phyloP scores from a whole-genome alignment of 129 eudicot species.

The Rutidosis leptorrhynchoides region DNA sequence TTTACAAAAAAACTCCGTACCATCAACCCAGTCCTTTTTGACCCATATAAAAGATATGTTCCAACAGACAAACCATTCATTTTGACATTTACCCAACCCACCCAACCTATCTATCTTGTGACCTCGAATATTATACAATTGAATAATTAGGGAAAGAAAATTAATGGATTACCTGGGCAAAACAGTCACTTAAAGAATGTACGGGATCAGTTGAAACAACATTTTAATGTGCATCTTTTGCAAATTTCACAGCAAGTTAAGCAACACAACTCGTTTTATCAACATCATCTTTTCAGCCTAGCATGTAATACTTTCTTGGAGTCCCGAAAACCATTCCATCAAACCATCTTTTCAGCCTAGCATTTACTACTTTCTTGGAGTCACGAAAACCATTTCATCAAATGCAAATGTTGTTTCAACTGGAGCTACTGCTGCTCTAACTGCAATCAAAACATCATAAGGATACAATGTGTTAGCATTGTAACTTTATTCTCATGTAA shows the following conservation, averaged over 20 bases:
- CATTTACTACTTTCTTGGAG: too few species aligned
- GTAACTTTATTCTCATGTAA: neutral
- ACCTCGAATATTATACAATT: too few species aligned
- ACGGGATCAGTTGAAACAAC: constrained; percentile 99
- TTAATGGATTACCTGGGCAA: constrained; percentile 62
- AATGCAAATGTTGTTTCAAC: constrained; percentile 63
- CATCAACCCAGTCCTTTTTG: too few species aligned
- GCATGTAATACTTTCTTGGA: constrained; percentile 77
- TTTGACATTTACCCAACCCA: neutral
- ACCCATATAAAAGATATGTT: too few species aligned
- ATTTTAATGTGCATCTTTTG: constrained; percentile 88
- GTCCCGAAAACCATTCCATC: constrained; percentile 80
- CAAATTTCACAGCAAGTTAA: constrained; percentile 93
- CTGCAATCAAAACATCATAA: constrained; percentile 32
- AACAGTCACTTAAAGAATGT: constrained; percentile 92
- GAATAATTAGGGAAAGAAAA: neutral
- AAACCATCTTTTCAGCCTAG: too few species aligned
- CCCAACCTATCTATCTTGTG: too few species aligned
- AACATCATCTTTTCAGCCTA: constrained; percentile 96
- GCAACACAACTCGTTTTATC: constrained; percentile 99
- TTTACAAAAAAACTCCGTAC: too few species aligned
- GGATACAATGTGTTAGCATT: neutral
- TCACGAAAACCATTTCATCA: constrained; percentile 95
- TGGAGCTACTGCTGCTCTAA: constrained; percentile 69
- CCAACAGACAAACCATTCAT: too few species aligned